phyloP scores from a whole-genome alignment of 1,139 yeast genomes.

The Magnusiomyces suaveolens region DNA sequence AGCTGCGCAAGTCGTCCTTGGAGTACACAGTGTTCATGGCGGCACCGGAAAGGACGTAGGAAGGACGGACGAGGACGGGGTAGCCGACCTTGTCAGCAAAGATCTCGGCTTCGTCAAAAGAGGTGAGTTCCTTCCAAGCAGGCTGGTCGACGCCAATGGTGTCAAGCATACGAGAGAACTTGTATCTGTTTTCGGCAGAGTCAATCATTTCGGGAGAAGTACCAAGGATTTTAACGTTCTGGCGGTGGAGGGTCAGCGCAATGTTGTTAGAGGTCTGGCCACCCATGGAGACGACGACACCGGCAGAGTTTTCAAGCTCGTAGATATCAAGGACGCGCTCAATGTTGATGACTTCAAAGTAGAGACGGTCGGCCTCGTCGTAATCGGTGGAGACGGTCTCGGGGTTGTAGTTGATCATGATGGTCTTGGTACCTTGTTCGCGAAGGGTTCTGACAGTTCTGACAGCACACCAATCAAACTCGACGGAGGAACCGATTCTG shows the following conservation, averaged over 20 bases:
- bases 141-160: slow-evolving; percentile 97
- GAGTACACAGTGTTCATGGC: slow-evolving; percentile 97
- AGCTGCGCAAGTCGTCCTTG: slow-evolving; percentile 76
- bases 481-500: slow-evolving; percentile 91
- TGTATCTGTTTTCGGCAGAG: slow-evolving; percentile 95
- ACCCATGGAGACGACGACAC: slow-evolving; percentile 97
- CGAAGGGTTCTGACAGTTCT: slow-evolving; percentile 91
- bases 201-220: slow-evolving; percentile 98
- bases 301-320: slow-evolving; percentile 81
- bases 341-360: slow-evolving; percentile 89
- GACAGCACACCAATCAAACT: slow-evolving; percentile 95
- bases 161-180: slow-evolving; percentile 96
- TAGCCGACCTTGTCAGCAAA: slow-evolving; percentile 87
- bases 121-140: slow-evolving; percentile 96
- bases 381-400: slow-evolving; percentile 97
- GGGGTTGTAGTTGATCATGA: slow-evolving; percentile 96
- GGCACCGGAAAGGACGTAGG: slow-evolving; percentile 96
- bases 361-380: slow-evolving; percentile 95
- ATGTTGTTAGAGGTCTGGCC: slow-evolving; percentile 97
- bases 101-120: slow-evolving; percentile 83
- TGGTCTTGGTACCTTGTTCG: slow-evolving; percentile 77
- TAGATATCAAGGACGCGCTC: slow-evolving; percentile 95
- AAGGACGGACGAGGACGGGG: slow-evolving; percentile 96
- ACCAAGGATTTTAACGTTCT: slow-evolving; percentile 90
- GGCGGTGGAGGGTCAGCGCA: slow-evolving; percentile 87